Evolutionary conservation across 768 basidiomycete species (phyloP).

Genomic region (Naganishia vishniacii): DNA sequence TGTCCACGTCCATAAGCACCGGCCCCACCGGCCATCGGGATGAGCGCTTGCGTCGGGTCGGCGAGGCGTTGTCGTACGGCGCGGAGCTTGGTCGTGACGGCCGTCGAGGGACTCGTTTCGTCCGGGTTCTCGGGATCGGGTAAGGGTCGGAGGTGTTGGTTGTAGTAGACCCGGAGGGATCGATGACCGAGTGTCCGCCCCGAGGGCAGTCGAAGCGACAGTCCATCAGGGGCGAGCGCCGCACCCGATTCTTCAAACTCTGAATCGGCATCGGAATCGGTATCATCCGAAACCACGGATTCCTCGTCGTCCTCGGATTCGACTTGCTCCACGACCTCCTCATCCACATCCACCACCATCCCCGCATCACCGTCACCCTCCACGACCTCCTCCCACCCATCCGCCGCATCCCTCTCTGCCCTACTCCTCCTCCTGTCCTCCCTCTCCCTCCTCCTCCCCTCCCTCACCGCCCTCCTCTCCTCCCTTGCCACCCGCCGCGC

Average conservation of each 20-base stretch:
- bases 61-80: conserved; percentile 68
- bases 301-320: conserved; percentile 26
- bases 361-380: conserved; percentile 29
- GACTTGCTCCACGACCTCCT: conserved; percentile 31
- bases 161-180: conserved; percentile 75
- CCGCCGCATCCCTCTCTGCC: conserved; percentile 46
- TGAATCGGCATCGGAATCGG: conserved; percentile 30
- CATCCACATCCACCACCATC: conserved; percentile 28
- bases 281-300: conserved; percentile 43
- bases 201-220: conserved; percentile 75
- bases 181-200: conserved; percentile 90
- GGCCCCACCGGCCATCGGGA: conserved; percentile 76
- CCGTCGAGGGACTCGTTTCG: conserved; percentile 45
- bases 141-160: conserved; percentile 61
- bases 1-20: conserved; percentile 78
- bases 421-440: conserved; percentile 42
- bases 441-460: conserved; percentile 43
- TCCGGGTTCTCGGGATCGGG: conserved; percentile 18
- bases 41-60: conserved; percentile 76
- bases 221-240: conserved; percentile 55
- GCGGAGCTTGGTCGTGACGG: conserved; percentile 65
- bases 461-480: conserved; percentile 39
- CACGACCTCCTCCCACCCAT: conserved; percentile 39
- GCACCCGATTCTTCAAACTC: conserved; percentile 32
- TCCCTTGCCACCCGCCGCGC: conserved; percentile 42